A percentile compares a stretch with the other conserved stretches of the same genome.
These are phyloP conservation scores for Chlamydomonas sp. DNA, from an alignment of 139 green algal species.

Conservation along the genomic window DNA sequence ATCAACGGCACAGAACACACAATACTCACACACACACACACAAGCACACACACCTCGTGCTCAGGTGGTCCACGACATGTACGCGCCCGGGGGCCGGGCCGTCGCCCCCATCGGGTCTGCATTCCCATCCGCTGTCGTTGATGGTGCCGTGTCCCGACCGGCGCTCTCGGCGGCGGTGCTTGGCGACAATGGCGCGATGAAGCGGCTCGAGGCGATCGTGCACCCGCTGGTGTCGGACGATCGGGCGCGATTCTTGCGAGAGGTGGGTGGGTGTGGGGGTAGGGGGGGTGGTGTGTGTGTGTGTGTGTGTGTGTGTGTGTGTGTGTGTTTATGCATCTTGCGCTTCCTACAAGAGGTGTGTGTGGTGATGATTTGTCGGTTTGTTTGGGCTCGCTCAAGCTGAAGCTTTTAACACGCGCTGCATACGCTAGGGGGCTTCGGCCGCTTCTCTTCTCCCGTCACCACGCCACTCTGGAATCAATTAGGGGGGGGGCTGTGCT, in stretches of 20 bases:
- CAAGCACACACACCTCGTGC: background rate
- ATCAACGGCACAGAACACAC: background rate
- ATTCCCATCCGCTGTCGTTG: background rate
- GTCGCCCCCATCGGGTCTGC: slow-evolving; percentile 10
- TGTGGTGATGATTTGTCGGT: no score
- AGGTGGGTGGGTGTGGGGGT: no score
- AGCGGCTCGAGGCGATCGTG: slow-evolving; percentile 63
- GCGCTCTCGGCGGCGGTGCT: slow-evolving; percentile 12
- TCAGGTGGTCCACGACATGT: slow-evolving; percentile 19
- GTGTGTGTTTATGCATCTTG: background rate
- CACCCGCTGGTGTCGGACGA: slow-evolving; percentile 68
- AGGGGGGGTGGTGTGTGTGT: background rate
- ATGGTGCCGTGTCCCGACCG: slow-evolving; percentile 17
- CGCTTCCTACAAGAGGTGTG: no score
- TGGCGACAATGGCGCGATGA: slow-evolving; percentile 40
- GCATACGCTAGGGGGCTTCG: no score
- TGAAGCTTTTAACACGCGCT: no score
- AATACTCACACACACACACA: background rate
- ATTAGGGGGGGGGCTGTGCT: no score
- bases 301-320: background rate
- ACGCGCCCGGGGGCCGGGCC: slow-evolving; percentile 27
- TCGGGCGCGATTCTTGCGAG: slow-evolving; percentile 32
- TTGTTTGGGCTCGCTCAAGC: no score
- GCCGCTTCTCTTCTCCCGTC: no score
- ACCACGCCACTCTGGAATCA: no score